Evolutionary conservation across 1,139 yeast species (phyloP).

Genomic region (Candida smagusa): DNA sequence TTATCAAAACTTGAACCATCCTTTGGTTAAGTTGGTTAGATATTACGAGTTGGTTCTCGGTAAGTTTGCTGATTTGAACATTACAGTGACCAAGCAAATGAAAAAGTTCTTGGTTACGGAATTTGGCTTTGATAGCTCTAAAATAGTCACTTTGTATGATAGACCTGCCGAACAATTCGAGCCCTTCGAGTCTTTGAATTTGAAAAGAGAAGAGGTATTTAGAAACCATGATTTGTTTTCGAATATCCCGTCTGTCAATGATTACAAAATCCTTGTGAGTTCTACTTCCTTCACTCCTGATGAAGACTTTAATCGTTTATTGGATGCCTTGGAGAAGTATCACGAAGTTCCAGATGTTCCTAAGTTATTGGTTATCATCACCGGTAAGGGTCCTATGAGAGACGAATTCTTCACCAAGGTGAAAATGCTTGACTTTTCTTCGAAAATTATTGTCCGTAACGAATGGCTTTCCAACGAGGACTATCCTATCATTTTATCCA

Average conservation of each 20-base stretch:
- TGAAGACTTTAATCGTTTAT: conserved; percentile 73
- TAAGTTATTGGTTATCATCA: conserved; percentile 63
- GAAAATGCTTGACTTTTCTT: conserved; percentile 32
- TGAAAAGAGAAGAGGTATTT: conserved; percentile 33
- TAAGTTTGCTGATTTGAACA: conserved; percentile 53
- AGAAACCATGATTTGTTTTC: conserved; percentile 38
- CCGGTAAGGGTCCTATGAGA: conserved; percentile 93
- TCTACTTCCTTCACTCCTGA: conserved; percentile 96
- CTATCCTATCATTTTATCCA: conserved; percentile 70
- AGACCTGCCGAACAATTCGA: conserved; percentile 69
- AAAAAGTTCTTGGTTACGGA: conserved; percentile 52
- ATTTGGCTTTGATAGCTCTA: conserved; percentile 42
- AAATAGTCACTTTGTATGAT: conserved; percentile 58
- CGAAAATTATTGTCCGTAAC: conserved; percentile 52
- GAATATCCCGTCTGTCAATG: conserved; percentile 21
- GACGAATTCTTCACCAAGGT: conserved; percentile 47
- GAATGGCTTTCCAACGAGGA: conserved; percentile 81
- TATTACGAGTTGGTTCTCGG: conserved; percentile 60
- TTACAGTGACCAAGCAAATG: conserved; percentile 82
- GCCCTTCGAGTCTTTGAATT: conserved; percentile 33
- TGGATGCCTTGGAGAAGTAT: conserved; percentile 64
- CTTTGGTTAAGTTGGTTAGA: conserved; percentile 58
- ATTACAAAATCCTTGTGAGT: conserved; percentile 67
- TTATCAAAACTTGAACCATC: conserved; percentile 51
- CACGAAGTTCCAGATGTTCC: conserved; percentile 30